Evolutionary conservation across 2,329 filamentous ascomycete species (phyloP).

Genomic region (Elsinoe perseae): DNA sequence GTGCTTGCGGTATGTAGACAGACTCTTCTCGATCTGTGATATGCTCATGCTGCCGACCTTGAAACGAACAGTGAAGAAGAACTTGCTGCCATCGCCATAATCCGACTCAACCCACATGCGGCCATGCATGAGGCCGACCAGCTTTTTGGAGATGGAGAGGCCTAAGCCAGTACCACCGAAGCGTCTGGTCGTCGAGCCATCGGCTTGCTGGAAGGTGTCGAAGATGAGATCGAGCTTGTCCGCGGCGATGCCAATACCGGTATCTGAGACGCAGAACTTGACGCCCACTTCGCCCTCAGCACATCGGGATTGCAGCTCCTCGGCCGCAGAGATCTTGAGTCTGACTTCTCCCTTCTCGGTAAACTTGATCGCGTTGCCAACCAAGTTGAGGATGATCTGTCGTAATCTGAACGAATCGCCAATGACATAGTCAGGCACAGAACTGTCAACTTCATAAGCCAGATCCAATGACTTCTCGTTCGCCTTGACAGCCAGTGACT

Average conservation of each 20-base stretch:
- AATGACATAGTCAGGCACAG: slow-evolving; percentile 88
- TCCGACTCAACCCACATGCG: slow-evolving; percentile 93
- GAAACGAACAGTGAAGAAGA: slow-evolving; percentile 93
- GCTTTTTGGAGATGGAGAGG: slow-evolving; percentile 86
- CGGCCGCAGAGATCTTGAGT: slow-evolving; percentile 72
- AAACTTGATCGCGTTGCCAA: slow-evolving; percentile 98
- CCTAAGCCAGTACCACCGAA: slow-evolving; percentile 93
- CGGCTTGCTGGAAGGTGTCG: slow-evolving; percentile 97
- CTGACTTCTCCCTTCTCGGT: slow-evolving; percentile 95
- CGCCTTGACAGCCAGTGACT: slow-evolving; percentile 92
- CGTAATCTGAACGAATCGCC: slow-evolving; percentile 93
- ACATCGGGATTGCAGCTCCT: slow-evolving; percentile 50
- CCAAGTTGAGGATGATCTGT: slow-evolving; percentile 93
- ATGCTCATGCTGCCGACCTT: slow-evolving; percentile 75
- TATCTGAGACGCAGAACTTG: slow-evolving; percentile 92
- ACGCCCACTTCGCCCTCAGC: slow-evolving; percentile 76
- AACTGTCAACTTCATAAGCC: slow-evolving; percentile 87
- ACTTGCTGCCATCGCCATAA: slow-evolving; percentile 83
- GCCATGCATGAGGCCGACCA: slow-evolving; percentile 94
- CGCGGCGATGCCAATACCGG: slow-evolving; percentile 89
- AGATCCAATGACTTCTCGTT: slow-evolving; percentile 92
- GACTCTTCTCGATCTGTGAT: slow-evolving; percentile 68
- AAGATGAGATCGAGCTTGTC: slow-evolving; percentile 97
- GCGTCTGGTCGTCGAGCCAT: slow-evolving; percentile 90
- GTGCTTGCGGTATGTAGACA: slow-evolving; percentile 85